Evolutionary conservation across 2,329 filamentous ascomycete genomes (phyloP).

Genomic region (Orbilia oligospora): DNA sequence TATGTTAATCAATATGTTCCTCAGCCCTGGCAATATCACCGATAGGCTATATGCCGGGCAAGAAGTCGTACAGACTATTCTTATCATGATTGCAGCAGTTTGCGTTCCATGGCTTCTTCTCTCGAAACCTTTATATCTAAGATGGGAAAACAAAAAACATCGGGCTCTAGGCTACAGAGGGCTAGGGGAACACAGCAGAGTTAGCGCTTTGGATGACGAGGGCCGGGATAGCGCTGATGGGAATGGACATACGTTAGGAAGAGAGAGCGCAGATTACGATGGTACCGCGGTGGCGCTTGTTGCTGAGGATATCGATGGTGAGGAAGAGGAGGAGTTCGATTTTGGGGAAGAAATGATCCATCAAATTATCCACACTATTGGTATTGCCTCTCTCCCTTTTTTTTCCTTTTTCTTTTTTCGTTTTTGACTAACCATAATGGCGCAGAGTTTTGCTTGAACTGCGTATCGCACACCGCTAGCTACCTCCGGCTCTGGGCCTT

Average conservation of each 20-base stretch:
- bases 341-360: conserved; percentile 99
- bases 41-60: conserved; percentile 84
- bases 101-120: conserved; percentile 94
- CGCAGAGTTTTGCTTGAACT: conserved; percentile 97
- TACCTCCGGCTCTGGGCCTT: conserved; percentile 98
- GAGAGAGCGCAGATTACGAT: conserved; percentile 80
- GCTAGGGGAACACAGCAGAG: conserved; percentile 78
- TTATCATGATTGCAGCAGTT: conserved; percentile 84
- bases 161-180: conserved; percentile 91
- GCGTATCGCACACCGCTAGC: conserved; percentile 97
- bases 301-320: conserved; percentile 81
- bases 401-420: neutral
- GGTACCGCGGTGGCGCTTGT: conserved; percentile 89
- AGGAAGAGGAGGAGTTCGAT: conserved; percentile 96
- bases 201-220: conserved; percentile 91
- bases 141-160: conserved; percentile 91
- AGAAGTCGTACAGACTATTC: conserved; percentile 78
- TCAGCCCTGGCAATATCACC: conserved; percentile 81
- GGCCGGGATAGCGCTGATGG: conserved; percentile 72
- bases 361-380: conserved; percentile 98
- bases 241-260: conserved; percentile 71
- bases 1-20: conserved; percentile 99
- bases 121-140: conserved; percentile 94
- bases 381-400: conserved; percentile 71
- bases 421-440: neutral